Percentiles rank a stretch among this genome's conserved stretches.
phyloP scores from a whole-genome alignment of 2,329 filamentous ascomycete species.

The Fusarium scirpi region DNA sequence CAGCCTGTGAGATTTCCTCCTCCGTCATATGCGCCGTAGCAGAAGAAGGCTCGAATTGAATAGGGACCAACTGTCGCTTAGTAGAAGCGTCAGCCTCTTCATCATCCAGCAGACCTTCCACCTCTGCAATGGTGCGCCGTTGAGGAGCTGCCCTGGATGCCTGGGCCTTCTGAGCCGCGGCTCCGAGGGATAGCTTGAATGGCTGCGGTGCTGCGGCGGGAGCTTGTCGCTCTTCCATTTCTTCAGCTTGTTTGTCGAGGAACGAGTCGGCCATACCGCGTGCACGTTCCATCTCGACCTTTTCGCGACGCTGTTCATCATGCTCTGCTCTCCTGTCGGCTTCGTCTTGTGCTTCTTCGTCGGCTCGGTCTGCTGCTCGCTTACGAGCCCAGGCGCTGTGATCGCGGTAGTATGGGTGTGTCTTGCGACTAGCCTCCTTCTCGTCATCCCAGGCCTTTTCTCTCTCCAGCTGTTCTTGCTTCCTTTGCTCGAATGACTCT shows the following conservation, averaged over 20 bases:
- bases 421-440: constrained; percentile 78
- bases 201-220: constrained; percentile 71
- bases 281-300: constrained; percentile 80
- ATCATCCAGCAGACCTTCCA: constrained; percentile 94
- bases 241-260: constrained; percentile 84
- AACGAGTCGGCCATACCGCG: constrained; percentile 90
- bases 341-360: constrained; percentile 84
- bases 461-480: constrained; percentile 74
- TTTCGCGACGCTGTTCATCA: constrained; percentile 76
- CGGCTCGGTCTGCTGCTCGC: constrained; percentile 76
- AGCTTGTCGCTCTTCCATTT: constrained; percentile 68
- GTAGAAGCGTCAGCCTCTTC: constrained; percentile 83
- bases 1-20: constrained; percentile 86
- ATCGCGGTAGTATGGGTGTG: constrained; percentile 87
- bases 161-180: constrained; percentile 80
- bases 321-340: constrained; percentile 83
- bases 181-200: constrained; percentile 93
- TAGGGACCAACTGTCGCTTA: constrained; percentile 82
- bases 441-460: constrained; percentile 89
- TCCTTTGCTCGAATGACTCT: constrained; percentile 72
- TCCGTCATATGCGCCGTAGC: constrained; percentile 77
- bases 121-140: constrained; percentile 88
- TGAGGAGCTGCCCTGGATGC: constrained; percentile 67
- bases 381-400: constrained; percentile 87
- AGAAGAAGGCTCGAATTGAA: constrained; percentile 80